Evolutionary conservation across 2,329 filamentous ascomycete species (phyloP), one percentile per base, ranked within the genome.

Genomic region (Beauveria bassiana): DNA sequence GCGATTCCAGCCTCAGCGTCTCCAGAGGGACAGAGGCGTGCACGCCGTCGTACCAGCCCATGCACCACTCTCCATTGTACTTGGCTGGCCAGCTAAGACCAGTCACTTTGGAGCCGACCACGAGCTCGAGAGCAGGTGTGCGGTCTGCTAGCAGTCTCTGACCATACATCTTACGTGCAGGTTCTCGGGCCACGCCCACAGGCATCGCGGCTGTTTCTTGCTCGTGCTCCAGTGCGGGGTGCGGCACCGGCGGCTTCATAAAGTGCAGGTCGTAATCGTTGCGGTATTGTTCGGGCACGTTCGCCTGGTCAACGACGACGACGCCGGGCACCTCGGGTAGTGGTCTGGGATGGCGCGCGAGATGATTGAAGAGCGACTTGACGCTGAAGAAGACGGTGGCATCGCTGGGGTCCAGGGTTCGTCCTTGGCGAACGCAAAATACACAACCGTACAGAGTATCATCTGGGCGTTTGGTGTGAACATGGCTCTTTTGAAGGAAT

Each of bases 261-360:
- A 85, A 77, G 65, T 82, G 78, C 8, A 85, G 68, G 63, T 85
- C 82, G 56, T 80, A 84, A 68, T 84, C 77, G 66, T 84, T 80
- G 56, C 69, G 71, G 12, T 75, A 65, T 6, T 75, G 61, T 0
- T 67, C 65, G 1, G 79, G 78, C 1, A 81, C 65, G 16, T 77
- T 72, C 0, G 69, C 64, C 14, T 71, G 71, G 28, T 84, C 78
- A 9, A 85, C 71, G 1, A 83, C 77, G 0, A 73, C 77, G 24
- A 85, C 62, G 2, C 81, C 81, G 0, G 75, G 68, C 0, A 85
- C 74, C 0, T 73, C 64, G 1, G 82, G 82, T 0, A 85, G 70
- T 0, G 82, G 82, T 0, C 80, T 78, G 0, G 81, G 75, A 65
- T 85, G 82, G 4, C 81, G 77, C 3, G 80, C 74, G 59, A 85